Evolutionary conservation across 2,329 filamentous ascomycete species (phyloP), one percentile per base, ranked within the genome.

Genomic region (Phialocephala subalpina): DNA sequence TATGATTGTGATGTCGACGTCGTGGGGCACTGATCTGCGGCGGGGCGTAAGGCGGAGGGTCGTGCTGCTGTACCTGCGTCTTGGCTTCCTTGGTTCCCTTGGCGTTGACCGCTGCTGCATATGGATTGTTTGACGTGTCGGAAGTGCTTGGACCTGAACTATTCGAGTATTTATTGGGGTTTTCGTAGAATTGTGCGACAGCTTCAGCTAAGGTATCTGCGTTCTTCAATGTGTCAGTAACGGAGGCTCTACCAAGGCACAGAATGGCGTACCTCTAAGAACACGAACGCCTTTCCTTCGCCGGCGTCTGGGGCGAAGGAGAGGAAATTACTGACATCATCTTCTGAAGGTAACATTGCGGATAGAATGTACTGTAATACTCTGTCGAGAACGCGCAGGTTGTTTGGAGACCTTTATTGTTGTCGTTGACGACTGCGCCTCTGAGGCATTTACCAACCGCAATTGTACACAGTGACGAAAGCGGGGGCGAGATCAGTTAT

Each of bases 1-100:
- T 78, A 65, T 82, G 78, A 45, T 27, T 78, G 65, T 82, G 78
- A 45, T 27, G 66, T 29, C 65, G 70, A 62, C 60, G 64, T 7
- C 45, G 62, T 25, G 53, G 22, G 18, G 8, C 14, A 5, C 6
- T n/a, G 3, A n/a, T 57, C 20, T 61, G 18, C 16, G 22, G 25
- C 1, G 42, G 40, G 25, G 55, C 47, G 35, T 60, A 62, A 22
- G 59, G 35, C 2, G 66, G 66, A 3, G 66, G 66, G 9, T 55
- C 55, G 38, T 63, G 56, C 16, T n/a, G 29, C 20, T 58, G 63
- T 12, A 45, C 60, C 22, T 35, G 65, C 53, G 27, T 60, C 59
- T 63, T 63, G 33, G 49, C 16, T 14, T 63, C 66, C 35, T 27
- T 60, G 47, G 59, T 12, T 7, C 42, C 38, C 29, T 27, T 27